phyloP scores from a whole-genome alignment of 129 eudicot species.

The Saussurea involucrata region DNA sequence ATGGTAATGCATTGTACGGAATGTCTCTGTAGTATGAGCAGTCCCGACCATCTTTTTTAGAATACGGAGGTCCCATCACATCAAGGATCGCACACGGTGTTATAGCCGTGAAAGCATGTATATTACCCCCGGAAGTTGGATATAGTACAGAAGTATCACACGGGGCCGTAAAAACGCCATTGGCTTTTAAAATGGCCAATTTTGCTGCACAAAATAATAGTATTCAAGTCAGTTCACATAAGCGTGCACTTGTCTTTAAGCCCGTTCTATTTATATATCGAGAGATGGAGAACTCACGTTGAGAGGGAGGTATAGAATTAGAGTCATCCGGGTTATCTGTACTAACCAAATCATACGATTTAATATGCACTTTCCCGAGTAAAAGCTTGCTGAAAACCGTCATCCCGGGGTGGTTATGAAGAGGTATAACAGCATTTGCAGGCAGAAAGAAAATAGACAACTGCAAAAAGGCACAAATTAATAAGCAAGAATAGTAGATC shows the following conservation, averaged over 20 bases:
- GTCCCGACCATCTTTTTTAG: constrained; percentile 74
- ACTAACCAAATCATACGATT: constrained; percentile 77
- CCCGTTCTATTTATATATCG: neutral
- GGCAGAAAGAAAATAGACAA: constrained; percentile 75
- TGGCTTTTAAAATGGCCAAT: constrained; percentile 59
- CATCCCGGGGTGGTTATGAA: constrained; percentile 95
- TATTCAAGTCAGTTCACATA: neutral
- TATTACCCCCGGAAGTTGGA: constrained; percentile 92
- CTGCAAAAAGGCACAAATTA: constrained; percentile 37
- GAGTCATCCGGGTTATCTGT: constrained; percentile 27
- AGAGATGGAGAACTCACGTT: constrained; percentile 41
- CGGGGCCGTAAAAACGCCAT: constrained; percentile 58
- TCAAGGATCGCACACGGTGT: constrained; percentile 89
- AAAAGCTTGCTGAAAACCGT: constrained; percentile 88
- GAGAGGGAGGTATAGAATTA: constrained; percentile 20
- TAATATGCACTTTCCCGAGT: constrained; percentile 75
- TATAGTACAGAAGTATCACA: constrained; percentile 73
- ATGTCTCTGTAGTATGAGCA: constrained; percentile 64
- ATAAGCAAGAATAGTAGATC: neutral
- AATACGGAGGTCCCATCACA: constrained; percentile 93
- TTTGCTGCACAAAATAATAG: constrained; percentile 35
- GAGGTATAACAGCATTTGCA: constrained; percentile 69
- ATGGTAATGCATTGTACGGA: constrained; percentile 30
- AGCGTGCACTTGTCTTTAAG: neutral
- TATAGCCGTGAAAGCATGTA: constrained; percentile 79